Evolutionary conservation across 139 green algal genomes (phyloP).

Genomic region (Chlorella sp.): DNA sequence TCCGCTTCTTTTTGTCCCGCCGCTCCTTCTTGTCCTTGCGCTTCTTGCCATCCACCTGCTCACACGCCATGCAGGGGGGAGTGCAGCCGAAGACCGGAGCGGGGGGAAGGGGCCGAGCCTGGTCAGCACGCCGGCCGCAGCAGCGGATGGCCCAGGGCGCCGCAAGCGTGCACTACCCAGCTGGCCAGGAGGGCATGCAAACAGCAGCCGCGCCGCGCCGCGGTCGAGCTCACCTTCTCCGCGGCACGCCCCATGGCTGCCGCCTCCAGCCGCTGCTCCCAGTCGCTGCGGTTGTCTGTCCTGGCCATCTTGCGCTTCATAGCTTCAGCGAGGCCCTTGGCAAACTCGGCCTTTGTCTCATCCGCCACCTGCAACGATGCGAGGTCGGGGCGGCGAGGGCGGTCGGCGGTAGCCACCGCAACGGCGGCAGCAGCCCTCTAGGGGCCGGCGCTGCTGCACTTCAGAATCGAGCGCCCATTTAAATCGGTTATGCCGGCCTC

Average conservation of each 20-base stretch:
- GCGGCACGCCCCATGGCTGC: background rate
- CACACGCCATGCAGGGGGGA: background rate
- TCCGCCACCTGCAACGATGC: background rate
- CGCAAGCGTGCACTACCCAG: background rate
- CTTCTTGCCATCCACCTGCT: background rate
- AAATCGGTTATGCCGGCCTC: no score
- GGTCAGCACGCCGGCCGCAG: background rate
- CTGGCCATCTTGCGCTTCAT: background rate
- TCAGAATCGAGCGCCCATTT: no score
- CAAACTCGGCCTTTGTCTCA: conserved; percentile 2
- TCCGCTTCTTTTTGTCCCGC: conserved; percentile 15
- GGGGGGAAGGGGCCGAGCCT: background rate
- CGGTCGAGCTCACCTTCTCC: conserved; percentile 2
- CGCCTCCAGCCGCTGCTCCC: conserved; percentile 24
- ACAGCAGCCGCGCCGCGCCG: background rate
- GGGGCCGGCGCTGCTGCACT: background rate
- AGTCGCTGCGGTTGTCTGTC: background rate
- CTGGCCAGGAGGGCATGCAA: background rate
- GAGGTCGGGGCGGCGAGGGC: background rate
- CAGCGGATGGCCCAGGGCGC: background rate
- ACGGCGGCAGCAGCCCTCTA: background rate
- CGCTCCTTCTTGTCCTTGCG: conserved; percentile 9
- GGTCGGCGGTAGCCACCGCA: background rate
- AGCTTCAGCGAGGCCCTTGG: conserved; percentile 4
- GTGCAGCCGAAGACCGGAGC: conserved; percentile 11